These are phyloP conservation scores for Wolfiporia cocos DNA, from an alignment of 1,284 basidiomycete species.

Conservation along the genomic window DNA sequence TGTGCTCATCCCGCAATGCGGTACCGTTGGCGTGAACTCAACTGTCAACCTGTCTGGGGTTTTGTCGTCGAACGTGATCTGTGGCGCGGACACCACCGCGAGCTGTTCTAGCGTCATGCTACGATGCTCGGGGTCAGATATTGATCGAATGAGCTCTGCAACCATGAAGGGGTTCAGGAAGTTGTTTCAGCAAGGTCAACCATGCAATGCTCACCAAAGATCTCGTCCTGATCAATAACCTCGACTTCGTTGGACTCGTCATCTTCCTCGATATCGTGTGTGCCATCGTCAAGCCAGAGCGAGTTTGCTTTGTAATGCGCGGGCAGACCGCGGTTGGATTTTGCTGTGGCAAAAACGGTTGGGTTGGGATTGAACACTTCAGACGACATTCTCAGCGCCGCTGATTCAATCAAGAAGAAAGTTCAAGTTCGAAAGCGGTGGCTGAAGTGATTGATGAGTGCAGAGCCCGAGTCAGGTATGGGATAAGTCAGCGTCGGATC, in stretches of 20 bases:
- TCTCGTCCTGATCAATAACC: conserved; percentile 46
- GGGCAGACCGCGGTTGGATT: conserved; percentile 15
- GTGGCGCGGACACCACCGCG: conserved; percentile 87
- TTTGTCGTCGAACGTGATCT: conserved; percentile 65
- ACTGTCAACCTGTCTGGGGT: conserved; percentile 66
- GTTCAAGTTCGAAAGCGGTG: not conserved
- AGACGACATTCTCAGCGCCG: conserved; percentile 28
- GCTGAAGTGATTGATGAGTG: no score
- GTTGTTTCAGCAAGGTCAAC: not conserved
- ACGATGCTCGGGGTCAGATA: conserved; percentile 98
- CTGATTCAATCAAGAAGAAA: not conserved
- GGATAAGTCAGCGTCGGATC: no score
- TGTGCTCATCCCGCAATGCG: conserved; percentile 97
- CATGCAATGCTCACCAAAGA: conserved; percentile 50
- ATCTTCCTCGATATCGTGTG: conserved; percentile 21
- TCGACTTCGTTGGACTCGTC: conserved; percentile 28
- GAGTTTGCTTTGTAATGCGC: conserved; percentile 21
- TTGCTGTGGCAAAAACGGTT: conserved; percentile 26
- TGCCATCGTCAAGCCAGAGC: conserved; percentile 29
- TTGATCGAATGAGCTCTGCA: conserved; percentile 85
- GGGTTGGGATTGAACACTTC: conserved; percentile 34
- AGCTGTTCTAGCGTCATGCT: conserved; percentile 92
- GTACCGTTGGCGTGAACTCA: conserved; percentile 96
- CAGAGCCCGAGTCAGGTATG: no score
- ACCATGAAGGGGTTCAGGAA: not conserved